Evolutionary conservation across 495 filamentous ascomycete species (phyloP).

Genomic region (Venustampulla echinocandica): DNA sequence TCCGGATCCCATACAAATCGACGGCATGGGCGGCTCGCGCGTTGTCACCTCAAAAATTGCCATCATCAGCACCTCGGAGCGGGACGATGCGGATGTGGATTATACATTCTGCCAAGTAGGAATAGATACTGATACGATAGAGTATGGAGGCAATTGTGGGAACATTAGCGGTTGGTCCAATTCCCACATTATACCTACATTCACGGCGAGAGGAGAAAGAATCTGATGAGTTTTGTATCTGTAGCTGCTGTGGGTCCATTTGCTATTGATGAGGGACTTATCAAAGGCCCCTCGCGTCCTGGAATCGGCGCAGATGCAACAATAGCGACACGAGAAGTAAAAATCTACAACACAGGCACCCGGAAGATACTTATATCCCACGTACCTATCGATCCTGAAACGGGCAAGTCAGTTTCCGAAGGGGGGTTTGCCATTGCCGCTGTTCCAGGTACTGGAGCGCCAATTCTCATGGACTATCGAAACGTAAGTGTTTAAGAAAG

Average conservation of each 20-base stretch:
- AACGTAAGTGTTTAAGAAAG: too few species aligned
- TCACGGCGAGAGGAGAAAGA: too few species aligned
- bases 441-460: too few species aligned
- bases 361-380: background rate
- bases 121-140: background rate
- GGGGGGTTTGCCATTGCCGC: too few species aligned
- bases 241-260: background rate
- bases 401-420: too few species aligned
- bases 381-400: background rate
- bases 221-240: too few species aligned
- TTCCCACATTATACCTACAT: too few species aligned
- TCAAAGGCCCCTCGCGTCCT: background rate
- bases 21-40: background rate
- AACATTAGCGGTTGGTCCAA: too few species aligned
- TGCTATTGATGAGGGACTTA: background rate
- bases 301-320: background rate
- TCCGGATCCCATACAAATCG: too few species aligned
- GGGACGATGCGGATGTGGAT: background rate
- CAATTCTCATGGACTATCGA: too few species aligned
- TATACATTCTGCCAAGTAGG: background rate
- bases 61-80: background rate
- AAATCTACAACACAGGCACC: background rate
- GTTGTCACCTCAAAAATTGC: background rate
- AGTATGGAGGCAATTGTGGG: background rate
- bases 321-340: background rate